Conservation (phyloP, 2,329 filamentous ascomycete genomes). For the Ascochyta fabae region DNA sequence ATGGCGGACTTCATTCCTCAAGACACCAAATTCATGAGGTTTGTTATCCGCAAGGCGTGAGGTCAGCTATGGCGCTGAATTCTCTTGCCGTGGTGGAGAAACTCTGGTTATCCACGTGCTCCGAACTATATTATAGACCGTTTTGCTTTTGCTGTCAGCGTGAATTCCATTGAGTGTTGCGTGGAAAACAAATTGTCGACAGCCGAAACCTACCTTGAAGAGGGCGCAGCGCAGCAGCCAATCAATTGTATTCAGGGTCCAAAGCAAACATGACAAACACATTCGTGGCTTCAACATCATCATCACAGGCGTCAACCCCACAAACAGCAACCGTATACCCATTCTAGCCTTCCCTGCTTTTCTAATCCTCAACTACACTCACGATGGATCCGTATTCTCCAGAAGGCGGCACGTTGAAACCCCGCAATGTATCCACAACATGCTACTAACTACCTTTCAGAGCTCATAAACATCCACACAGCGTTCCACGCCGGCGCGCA, state of each 20-base stretch:
- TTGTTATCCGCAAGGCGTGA: slow-evolving; percentile 28
- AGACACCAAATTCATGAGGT: slow-evolving; percentile 36
- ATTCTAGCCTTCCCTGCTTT: slow-evolving; percentile 5
- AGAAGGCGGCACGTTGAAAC: slow-evolving; percentile 61
- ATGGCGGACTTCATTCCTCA: slow-evolving; percentile 29
- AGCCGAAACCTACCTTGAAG: neutral
- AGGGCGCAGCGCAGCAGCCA: slow-evolving; percentile 20
- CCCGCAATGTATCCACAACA: neutral
- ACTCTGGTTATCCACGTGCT: neutral
- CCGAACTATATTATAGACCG: neutral
- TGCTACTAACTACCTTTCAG: slow-evolving; percentile 47
- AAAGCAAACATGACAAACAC: slow-evolving; percentile 40
- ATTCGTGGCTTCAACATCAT: slow-evolving; percentile 41
- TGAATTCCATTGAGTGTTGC: neutral
- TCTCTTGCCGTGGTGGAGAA: too few relatives aligned
- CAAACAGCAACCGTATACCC: neutral
- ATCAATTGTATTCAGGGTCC: slow-evolving; percentile 31
- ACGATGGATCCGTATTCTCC: slow-evolving; percentile 66
- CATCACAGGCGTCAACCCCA: slow-evolving; percentile 17
- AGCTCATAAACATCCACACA: slow-evolving; percentile 71
- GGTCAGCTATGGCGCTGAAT: neutral
- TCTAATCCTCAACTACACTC: neutral
- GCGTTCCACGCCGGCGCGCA: slow-evolving; percentile 81
- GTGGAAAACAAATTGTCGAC: neutral
- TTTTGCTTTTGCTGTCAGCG: neutral